Conservation (phyloP, 2,329 filamentous ascomycete genomes). For the Botrytis pseudocinerea region DNA sequence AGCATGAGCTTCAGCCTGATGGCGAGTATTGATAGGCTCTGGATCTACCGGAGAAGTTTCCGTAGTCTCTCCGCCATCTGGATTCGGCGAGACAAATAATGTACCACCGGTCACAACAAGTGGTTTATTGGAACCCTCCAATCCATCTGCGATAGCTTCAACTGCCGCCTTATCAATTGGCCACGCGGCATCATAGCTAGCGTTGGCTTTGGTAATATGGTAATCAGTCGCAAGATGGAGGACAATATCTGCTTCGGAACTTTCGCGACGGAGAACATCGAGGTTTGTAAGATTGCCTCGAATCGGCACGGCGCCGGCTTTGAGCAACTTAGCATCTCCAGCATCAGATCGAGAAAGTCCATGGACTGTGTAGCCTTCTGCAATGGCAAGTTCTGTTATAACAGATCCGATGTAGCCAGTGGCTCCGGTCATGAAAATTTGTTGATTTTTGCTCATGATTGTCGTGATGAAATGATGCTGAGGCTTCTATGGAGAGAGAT, state of each 20-base stretch:
- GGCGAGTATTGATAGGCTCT: constrained; percentile 37
- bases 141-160: constrained; percentile 43
- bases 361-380: constrained; percentile 45
- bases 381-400: constrained; percentile 43
- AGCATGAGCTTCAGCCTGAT: constrained; percentile 40
- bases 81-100: constrained; percentile 34
- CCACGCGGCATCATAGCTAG: constrained; percentile 37
- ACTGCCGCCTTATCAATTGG: constrained; percentile 43
- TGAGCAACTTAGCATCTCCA: constrained; percentile 43
- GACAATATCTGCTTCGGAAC: constrained; percentile 46
- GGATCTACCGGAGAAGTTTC: constrained; percentile 29
- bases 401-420: constrained; percentile 45
- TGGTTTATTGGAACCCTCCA: constrained; percentile 43
- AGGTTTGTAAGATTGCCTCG: constrained; percentile 45
- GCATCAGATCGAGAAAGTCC: constrained; percentile 45
- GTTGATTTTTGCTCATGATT: background rate
- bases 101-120: constrained; percentile 44
- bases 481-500: background rate
- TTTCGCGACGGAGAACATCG: constrained; percentile 44
- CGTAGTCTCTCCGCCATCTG: constrained; percentile 39
- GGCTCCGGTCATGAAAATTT: constrained; percentile 46
- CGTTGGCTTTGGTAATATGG: constrained; percentile 33
- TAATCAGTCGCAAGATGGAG: constrained; percentile 45
- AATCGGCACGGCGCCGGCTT: constrained; percentile 44
- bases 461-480: background rate